A percentile compares a stretch with the other conserved stretches of the same genome.
These are phyloP conservation scores for Candida neerlandica DNA, from an alignment of 1,139 yeast genomes.

Conservation along the genomic window DNA sequence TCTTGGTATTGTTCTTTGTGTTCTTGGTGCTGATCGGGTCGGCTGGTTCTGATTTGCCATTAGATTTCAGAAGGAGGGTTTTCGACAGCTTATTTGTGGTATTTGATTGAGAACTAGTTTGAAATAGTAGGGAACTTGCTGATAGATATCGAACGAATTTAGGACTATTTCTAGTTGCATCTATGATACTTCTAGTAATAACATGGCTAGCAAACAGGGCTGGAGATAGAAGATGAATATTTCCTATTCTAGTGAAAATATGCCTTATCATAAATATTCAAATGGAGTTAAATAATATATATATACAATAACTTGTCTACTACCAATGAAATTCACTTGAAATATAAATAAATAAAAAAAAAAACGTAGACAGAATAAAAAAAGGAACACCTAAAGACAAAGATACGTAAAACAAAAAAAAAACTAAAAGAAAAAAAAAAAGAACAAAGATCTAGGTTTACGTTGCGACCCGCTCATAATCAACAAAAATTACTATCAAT, in stretches of 20 bases:
- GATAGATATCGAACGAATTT: background rate
- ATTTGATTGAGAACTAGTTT: background rate
- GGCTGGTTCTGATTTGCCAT: background rate
- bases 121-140: background rate
- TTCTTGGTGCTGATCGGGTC: background rate
- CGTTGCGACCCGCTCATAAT: conserved; percentile 4
- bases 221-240: conserved; percentile 1
- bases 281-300: background rate
- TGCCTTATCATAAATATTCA: conserved; percentile 4
- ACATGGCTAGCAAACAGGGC: background rate
- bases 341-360: background rate
- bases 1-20: background rate
- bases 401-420: background rate
- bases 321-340: background rate
- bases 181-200: background rate
- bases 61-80: background rate
- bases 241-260: background rate
- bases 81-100: background rate
- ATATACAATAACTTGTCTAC: background rate
- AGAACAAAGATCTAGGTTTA: background rate
- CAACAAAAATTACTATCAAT: conserved; percentile 1
- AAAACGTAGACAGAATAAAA: background rate
- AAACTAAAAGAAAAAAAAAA: background rate
- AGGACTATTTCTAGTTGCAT: background rate
- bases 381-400: background rate